These are phyloP conservation scores for Trichoderma atrobrunneum DNA, from an alignment of 2,329 filamentous ascomycete genomes.

Conservation along the genomic window DNA sequence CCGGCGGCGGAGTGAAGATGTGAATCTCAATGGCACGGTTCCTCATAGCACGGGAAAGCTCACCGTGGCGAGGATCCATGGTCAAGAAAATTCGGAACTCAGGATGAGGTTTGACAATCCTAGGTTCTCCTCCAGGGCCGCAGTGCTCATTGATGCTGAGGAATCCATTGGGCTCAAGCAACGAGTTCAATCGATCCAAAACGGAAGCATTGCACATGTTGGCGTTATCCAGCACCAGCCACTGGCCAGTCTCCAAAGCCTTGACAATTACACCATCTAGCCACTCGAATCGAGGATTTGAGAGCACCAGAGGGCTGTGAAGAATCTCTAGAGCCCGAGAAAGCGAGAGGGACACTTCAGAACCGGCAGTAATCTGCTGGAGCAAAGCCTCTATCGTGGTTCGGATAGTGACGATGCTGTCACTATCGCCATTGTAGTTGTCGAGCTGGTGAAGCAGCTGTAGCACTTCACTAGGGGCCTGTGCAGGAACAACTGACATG, in stretches of 20 bases:
- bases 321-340: slow-evolving; percentile 50
- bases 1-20: slow-evolving; percentile 51
- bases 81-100: slow-evolving; percentile 92
- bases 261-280: slow-evolving; percentile 89
- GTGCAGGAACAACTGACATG: slow-evolving; percentile 46
- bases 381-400: slow-evolving; percentile 40
- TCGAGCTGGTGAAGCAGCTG: slow-evolving; percentile 52
- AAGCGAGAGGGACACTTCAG: slow-evolving; percentile 47
- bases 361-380: slow-evolving; percentile 41
- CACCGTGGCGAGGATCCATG: slow-evolving; percentile 86
- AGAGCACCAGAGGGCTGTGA: slow-evolving; percentile 53
- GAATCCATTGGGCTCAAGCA: slow-evolving; percentile 85
- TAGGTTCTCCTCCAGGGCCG: slow-evolving; percentile 73
- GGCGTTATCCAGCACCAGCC: slow-evolving; percentile 94
- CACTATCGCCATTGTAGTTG: slow-evolving; percentile 37
- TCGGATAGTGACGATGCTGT: slow-evolving; percentile 39
- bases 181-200: slow-evolving; percentile 87
- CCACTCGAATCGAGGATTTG: slow-evolving; percentile 89
- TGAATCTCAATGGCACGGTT: slow-evolving; percentile 92
- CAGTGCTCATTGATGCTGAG: slow-evolving; percentile 93
- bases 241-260: slow-evolving; percentile 79
- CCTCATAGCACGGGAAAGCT: slow-evolving; percentile 93
- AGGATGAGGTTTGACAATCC: slow-evolving; percentile 75
- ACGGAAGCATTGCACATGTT: slow-evolving; percentile 96
- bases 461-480: slow-evolving; percentile 47